Base-by-base conservation (phyloP, 768 basidiomycete genomes). In the Dacryopinax primogenitus region DNA sequence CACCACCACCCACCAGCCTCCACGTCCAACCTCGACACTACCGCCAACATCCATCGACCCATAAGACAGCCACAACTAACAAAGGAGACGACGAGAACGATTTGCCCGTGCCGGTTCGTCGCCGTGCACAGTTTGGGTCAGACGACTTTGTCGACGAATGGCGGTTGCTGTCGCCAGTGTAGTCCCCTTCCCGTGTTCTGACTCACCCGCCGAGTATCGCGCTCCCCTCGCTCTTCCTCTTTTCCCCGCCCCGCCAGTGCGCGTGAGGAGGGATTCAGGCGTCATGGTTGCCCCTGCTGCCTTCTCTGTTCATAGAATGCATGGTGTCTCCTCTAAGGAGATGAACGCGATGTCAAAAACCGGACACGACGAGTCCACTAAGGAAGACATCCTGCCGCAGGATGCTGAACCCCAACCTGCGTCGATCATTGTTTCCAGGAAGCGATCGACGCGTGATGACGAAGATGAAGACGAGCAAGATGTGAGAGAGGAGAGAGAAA, bases 151-250 rank as follows among this genome's bases (percentile, higher is more conserved):
- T 28, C 51, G n/a, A n/a, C 51, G 51, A 58, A 58, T 58, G 51
- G 51, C 51, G 11, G 51, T 58, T 58, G 51, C 51, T 58, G 51
- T 58, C 51, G 51, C 51, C 51, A 58, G 51, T 58, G 51, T 18
- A 21, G 51, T 58, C 26, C 51, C 51, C 26, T 58, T 58, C 51
- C 51, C 51, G 15, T 58, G 26, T 21, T 58, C 51, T 58, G 51
- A 58, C 51, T 58, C 51, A 58, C 51, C 51, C 51, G 51, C 51
- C 51, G 51, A 58, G 51, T 58, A 58, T 58, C 51, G 51, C 51
- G 26, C 51, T 30, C 51, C 51, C 18, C 51, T 58, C 26, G 51
- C 21, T 11, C 32, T 58, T 58, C 30, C 51, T 6, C 15, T 30
- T 6, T 58, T 58, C 30, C 51, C 51, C 13, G 51, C 51, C 51